These are phyloP conservation scores for Sordariomycetes sp. DNA, from an alignment of 2,329 filamentous ascomycete genomes.

Conservation along the genomic window DNA sequence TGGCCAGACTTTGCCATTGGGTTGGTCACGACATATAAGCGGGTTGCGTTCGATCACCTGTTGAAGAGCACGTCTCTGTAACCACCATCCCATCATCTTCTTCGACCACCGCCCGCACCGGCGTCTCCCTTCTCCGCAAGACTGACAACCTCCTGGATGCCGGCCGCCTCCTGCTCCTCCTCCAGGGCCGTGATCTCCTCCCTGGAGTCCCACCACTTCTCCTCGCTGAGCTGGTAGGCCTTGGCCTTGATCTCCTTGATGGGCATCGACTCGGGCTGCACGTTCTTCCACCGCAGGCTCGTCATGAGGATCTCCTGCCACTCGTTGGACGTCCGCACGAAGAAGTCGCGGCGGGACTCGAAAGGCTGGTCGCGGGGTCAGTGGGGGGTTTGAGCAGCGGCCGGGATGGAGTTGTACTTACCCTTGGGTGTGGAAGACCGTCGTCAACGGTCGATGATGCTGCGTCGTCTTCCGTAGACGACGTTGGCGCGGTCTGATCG, in stretches of 20 bases:
- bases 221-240: slow-evolving; percentile 85
- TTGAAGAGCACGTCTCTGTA: slow-evolving; percentile 2
- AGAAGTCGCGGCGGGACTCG: slow-evolving; percentile 86
- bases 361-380: slow-evolving; percentile 79
- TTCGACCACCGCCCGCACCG: slow-evolving; percentile 22
- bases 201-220: slow-evolving; percentile 97
- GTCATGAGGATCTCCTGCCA: slow-evolving; percentile 87
- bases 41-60: too few relatives aligned
- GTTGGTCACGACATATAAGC: too few relatives aligned
- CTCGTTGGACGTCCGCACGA: slow-evolving; percentile 72
- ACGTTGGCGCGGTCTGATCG: slow-evolving; percentile 9
- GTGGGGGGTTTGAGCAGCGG: too few relatives aligned
- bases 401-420: slow-evolving; percentile 23
- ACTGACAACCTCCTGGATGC: slow-evolving; percentile 90
- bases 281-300: slow-evolving; percentile 58
- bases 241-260: slow-evolving; percentile 89
- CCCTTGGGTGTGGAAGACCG: slow-evolving; percentile 60
- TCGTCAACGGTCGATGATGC: slow-evolving; percentile 53
- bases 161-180: slow-evolving; percentile 91
- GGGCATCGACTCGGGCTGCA: slow-evolving; percentile 57
- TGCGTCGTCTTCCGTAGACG: slow-evolving; percentile 31
- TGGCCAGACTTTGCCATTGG: too few relatives aligned
- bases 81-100: slow-evolving; percentile 12
- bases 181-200: slow-evolving; percentile 89
- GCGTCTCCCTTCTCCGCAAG: slow-evolving; percentile 63